phyloP scores from a whole-genome alignment of 345 rosid species.

The Eucalyptus cloeziana region DNA sequence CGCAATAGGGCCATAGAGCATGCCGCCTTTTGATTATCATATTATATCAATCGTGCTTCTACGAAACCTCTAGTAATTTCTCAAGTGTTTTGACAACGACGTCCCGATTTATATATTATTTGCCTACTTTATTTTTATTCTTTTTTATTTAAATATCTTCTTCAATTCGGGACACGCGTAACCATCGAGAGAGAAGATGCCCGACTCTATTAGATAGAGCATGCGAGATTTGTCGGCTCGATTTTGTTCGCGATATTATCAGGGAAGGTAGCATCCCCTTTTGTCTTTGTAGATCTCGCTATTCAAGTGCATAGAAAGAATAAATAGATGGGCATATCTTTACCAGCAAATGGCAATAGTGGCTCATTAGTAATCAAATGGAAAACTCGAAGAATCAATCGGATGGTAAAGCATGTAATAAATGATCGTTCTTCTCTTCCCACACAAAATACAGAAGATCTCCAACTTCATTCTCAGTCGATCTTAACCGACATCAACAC shows the following conservation, averaged over 20 bases:
- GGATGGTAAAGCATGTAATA: not conserved
- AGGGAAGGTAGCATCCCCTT: not conserved
- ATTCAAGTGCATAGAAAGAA: not conserved
- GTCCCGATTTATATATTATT: not conserved
- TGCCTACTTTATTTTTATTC: not conserved
- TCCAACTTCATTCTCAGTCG: not conserved
- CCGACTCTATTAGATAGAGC: not conserved
- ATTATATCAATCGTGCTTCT: not conserved
- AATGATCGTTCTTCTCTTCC: too few species aligned
- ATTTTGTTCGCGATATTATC: not conserved
- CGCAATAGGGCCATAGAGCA: not conserved
- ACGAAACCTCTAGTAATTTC: accelerated
- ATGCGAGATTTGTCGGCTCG: accelerated
- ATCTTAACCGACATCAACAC: not conserved
- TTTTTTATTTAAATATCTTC: not conserved
- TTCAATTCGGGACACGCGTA: not conserved
- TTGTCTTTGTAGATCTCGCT: not conserved
- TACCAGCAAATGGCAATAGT: not conserved
- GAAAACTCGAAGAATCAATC: too few species aligned
- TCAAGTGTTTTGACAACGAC: accelerated
- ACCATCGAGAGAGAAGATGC: not conserved
- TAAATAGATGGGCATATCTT: not conserved
- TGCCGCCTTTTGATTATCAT: not conserved
- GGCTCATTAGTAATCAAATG: not conserved
- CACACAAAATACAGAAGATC: too few species aligned